These are phyloP conservation scores for Globisporangium uncinulatum DNA, from an alignment of 352 stramenopile genomes.

Conservation along the genomic window DNA sequence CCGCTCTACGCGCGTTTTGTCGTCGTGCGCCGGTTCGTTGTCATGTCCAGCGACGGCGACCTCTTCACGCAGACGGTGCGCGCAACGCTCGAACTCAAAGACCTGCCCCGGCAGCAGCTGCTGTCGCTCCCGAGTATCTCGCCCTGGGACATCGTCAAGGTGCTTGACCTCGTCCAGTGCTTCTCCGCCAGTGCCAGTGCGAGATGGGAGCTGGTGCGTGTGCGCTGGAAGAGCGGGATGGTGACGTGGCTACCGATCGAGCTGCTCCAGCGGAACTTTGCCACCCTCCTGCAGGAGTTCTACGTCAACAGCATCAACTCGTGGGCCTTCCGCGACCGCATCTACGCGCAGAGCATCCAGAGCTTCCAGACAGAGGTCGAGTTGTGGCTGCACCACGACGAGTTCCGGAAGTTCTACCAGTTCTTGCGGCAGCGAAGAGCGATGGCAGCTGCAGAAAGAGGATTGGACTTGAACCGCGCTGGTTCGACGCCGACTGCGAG, in stretches of 20 bases:
- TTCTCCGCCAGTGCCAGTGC: slow-evolving; percentile 29
- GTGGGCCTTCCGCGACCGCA: slow-evolving; percentile 47
- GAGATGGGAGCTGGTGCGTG: slow-evolving; percentile 61
- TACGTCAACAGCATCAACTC: slow-evolving; percentile 79
- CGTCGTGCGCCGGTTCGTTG: slow-evolving; percentile 61
- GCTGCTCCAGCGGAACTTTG: slow-evolving; percentile 34
- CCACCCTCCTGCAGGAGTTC: slow-evolving; percentile 58
- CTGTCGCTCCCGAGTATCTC: slow-evolving; percentile 49
- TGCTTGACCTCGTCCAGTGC: slow-evolving; percentile 71
- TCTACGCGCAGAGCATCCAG: slow-evolving; percentile 30
- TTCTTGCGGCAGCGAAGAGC: slow-evolving; percentile 23
- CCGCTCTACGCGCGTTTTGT: slow-evolving; percentile 52
- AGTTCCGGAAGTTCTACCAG: slow-evolving; percentile 62
- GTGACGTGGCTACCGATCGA: slow-evolving; percentile 67
- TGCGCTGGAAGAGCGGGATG: slow-evolving; percentile 60
- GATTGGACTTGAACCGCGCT: neutral
- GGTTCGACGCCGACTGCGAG: neutral
- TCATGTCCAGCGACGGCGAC: slow-evolving; percentile 65
- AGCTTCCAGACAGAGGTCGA: slow-evolving; percentile 58
- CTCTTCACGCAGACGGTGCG: slow-evolving; percentile 47
- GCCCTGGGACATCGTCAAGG: slow-evolving; percentile 51
- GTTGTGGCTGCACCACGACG: slow-evolving; percentile 62
- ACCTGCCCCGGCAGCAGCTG: slow-evolving; percentile 39
- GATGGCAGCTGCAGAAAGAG: neutral
- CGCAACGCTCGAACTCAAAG: slow-evolving; percentile 24